Evolutionary conservation across 768 basidiomycete species (phyloP).

Genomic region (Mycena kentingensis): DNA sequence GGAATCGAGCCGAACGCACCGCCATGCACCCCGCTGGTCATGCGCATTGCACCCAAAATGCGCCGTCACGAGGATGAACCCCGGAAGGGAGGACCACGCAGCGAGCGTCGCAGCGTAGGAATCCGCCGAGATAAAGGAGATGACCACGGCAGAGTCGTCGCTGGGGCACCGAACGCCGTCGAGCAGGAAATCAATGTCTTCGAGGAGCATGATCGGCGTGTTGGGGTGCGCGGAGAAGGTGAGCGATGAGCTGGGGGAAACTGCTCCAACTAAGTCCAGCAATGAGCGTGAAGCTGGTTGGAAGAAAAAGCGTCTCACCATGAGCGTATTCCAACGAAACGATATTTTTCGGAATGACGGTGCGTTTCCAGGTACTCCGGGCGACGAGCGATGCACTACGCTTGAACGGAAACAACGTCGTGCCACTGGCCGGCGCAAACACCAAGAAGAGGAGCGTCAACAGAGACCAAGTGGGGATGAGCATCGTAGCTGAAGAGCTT

Average conservation of each 20-base stretch:
- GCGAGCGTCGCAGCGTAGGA: constrained; percentile 1
- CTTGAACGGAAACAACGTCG: constrained; percentile 12
- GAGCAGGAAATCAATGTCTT: constrained; percentile 10
- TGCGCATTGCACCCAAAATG: constrained; percentile 12
- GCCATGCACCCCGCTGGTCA: constrained; percentile 14
- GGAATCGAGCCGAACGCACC: not conserved
- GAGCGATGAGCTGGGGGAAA: constrained; percentile 2
- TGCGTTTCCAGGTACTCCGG: constrained; percentile 12
- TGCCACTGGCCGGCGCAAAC: not conserved
- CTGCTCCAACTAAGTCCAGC: not conserved
- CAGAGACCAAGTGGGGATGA: no score
- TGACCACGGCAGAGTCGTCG: not conserved
- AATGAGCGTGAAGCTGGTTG: not conserved
- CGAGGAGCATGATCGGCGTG: constrained; percentile 9
- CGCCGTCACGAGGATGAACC: constrained; percentile 10
- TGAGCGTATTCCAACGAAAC: constrained; percentile 11
- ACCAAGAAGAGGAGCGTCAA: not conserved
- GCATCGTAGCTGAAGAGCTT: no score
- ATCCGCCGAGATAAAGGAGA: constrained; percentile 6
- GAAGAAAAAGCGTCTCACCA: not conserved
- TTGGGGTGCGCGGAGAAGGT: constrained; percentile 7
- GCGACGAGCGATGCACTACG: not conserved
- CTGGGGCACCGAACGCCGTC: constrained; percentile 1
- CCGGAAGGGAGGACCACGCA: constrained; percentile 6
- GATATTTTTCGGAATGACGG: constrained; percentile 4